Evolutionary conservation across 345 rosid species (phyloP).

Genomic region (Sonneratia alba): DNA sequence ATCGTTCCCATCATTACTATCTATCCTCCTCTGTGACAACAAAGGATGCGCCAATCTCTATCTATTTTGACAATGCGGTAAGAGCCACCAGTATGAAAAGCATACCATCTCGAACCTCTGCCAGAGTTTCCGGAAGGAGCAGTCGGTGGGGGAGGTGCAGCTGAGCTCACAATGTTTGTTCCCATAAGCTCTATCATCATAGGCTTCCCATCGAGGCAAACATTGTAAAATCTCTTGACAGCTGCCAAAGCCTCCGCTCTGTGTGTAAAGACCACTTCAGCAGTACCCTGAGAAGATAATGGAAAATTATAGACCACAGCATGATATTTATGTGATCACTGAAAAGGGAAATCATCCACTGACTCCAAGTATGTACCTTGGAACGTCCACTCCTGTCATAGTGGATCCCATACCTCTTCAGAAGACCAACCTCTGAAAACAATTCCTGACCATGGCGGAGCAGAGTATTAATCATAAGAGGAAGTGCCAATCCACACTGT

Average conservation of each 20-base stretch:
- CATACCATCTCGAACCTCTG: conserved; percentile 19
- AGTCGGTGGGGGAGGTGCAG: conserved; percentile 6
- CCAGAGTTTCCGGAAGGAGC: neutral
- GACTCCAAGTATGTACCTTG: conserved; percentile 53
- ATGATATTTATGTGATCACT: conserved; percentile 17
- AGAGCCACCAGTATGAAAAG: neutral
- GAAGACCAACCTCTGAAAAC: conserved; percentile 82
- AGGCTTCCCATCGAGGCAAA: conserved; percentile 92
- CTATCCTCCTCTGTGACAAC: neutral
- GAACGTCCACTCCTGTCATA: conserved; percentile 92
- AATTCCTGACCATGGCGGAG: conserved; percentile 39
- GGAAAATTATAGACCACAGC: conserved; percentile 24
- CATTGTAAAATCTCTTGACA: conserved; percentile 77
- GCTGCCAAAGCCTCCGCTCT: conserved; percentile 73
- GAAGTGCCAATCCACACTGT: neutral
- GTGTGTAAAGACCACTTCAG: conserved; percentile 74
- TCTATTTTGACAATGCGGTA: neutral
- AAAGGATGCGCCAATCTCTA: neutral
- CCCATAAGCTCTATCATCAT: conserved; percentile 64
- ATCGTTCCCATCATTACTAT: neutral
- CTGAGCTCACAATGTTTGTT: conserved; percentile 6
- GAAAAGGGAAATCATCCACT: conserved; percentile 17
- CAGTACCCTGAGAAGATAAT: conserved; percentile 64
- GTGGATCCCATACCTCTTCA: conserved; percentile 68
- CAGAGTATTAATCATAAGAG: neutral